A percentile compares a stretch with the other conserved stretches of the same genome.
Conservation (phyloP, 805 yeast species). For the Brettanomyces naardenensis region DNA sequence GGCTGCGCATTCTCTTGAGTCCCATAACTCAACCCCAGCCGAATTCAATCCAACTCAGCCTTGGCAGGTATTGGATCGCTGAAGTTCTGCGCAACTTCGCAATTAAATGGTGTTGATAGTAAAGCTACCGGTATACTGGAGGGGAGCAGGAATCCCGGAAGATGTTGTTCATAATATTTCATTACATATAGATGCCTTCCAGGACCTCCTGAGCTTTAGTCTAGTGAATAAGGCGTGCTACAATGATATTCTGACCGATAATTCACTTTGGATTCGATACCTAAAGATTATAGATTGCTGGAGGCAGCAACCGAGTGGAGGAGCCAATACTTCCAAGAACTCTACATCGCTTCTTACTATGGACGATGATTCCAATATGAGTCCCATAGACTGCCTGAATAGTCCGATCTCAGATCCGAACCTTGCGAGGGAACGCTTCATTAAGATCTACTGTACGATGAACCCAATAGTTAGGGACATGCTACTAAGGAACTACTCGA, state of each 20-base stretch:
- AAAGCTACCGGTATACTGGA: not conserved
- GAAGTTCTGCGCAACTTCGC: too few relatives aligned
- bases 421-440: constrained; percentile 20
- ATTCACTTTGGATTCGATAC: constrained; percentile 19
- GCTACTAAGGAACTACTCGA: constrained; percentile 25
- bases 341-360: constrained; percentile 10
- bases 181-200: constrained; percentile 13
- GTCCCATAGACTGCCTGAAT: constrained; percentile 21
- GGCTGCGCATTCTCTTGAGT: too few relatives aligned
- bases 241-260: constrained; percentile 15
- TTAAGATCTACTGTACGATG: constrained; percentile 19
- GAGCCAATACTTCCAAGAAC: not conserved
- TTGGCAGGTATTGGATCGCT: too few relatives aligned
- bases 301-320: constrained; percentile 6
- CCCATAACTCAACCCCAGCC: too few relatives aligned
- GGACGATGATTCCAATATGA: constrained; percentile 9
- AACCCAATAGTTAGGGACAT: constrained; percentile 24
- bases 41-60: too few relatives aligned
- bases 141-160: constrained; percentile 2
- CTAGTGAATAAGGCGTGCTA: constrained; percentile 20
- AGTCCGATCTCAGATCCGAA: constrained; percentile 16
- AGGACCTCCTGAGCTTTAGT: constrained; percentile 22
- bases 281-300: constrained; percentile 19
- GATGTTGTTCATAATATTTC: constrained; percentile 15
- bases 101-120: not conserved